Evolutionary conservation across 306 rosid species (phyloP), one percentile per base, ranked within the genome.

Genomic region (Cucumis melo): DNA sequence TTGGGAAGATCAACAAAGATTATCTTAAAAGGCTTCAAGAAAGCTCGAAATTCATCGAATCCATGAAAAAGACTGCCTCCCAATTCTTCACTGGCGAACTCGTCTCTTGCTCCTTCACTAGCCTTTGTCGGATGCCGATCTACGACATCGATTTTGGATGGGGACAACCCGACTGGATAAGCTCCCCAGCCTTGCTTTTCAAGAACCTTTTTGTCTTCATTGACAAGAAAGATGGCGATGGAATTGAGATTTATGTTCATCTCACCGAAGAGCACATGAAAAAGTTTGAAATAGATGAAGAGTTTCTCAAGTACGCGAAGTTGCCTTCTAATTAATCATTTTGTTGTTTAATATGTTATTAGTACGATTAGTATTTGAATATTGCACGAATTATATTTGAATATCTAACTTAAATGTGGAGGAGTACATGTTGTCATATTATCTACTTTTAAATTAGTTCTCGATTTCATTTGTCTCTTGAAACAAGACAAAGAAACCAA

Each of bases 71-170:
- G 7, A 32, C 32, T 20, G 77, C 82, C 0, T 0, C 73, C 2
- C 77, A 72, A 13, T 82, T 84, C 71, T 19, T 41, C 57, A 80
- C 63, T 44, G 83, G 83, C 7, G 87, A 83, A 41, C 14, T 75
- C 17, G 73, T 85, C n/a, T 6, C 88, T 0, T 83, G 85, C 66
- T 56, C 16, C 7, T 83, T 87, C 75, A 85, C 85, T 0, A 87
- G 91, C 70, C 68, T 87, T 36, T 87, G 88, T 19, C 78, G 84
- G 74, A 79, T 87, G 61, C 91, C 91, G 19, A 7, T 87, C 76
- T 87, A 87, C 16, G 90, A 87, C 1, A 60, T 83, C 27, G 91
- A 87, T 64, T 87, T 87, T 64, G 90, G 94, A 14, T 86, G 84
- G 89, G 94, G 91, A 0, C 80, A 80, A 67, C 94, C 90, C 8